Conservation (phyloP, 2,329 filamentous ascomycete genomes). For the Colletotrichum tanaceti region DNA sequence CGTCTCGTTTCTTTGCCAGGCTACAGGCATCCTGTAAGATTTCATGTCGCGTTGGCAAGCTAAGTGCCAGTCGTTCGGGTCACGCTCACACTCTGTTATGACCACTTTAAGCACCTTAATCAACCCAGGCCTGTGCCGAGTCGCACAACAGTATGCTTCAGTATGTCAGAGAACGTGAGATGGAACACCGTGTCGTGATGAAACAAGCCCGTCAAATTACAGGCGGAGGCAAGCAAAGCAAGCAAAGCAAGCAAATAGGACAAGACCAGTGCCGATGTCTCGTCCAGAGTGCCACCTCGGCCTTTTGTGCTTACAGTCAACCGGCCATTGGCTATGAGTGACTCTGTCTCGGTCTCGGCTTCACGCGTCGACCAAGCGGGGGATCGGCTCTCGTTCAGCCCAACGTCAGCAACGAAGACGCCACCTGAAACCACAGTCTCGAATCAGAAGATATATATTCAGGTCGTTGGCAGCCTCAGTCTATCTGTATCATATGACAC, state of each 20-base stretch:
- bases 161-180: slow-evolving; percentile 2
- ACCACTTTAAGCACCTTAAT: slow-evolving; percentile 3
- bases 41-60: slow-evolving; percentile 21
- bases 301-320: not conserved
- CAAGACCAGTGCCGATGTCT: slow-evolving; percentile 15
- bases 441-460: not conserved
- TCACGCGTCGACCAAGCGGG: not conserved
- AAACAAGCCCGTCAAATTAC: slow-evolving; percentile 34
- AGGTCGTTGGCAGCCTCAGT: not conserved
- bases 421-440: not conserved
- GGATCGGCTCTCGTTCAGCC: not conserved
- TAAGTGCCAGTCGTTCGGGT: slow-evolving; percentile 34
- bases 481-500: too few species aligned
- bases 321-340: not conserved
- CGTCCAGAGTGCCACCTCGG: not conserved
- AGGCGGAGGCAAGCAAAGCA: not conserved
- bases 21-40: not conserved
- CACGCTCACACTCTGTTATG: slow-evolving; percentile 7
- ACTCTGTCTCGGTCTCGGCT: not conserved
- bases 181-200: not conserved
- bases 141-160: not conserved
- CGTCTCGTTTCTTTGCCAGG: not conserved
- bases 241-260: not conserved
- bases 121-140: not conserved
- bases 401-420: slow-evolving; percentile 24